These are phyloP conservation scores for Phytopythium boreale DNA, from an alignment of 352 stramenopile genomes.

Conservation along the genomic window DNA sequence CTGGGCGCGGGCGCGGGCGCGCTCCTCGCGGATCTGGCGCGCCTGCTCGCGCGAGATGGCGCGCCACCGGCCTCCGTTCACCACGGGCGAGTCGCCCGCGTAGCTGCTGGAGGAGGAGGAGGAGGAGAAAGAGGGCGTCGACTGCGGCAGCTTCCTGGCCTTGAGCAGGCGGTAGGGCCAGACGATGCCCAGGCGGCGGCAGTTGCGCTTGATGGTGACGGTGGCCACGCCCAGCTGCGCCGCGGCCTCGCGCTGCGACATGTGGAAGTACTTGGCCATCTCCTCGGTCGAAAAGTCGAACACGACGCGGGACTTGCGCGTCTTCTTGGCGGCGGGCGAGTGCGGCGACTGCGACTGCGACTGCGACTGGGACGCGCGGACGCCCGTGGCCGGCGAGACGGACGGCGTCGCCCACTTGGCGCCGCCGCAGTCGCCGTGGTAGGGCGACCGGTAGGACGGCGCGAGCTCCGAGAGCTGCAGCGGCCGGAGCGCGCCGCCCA, in stretches of 20 bases:
- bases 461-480: conserved; percentile 4
- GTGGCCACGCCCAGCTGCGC: conserved; percentile 53
- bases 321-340: conserved; percentile 17
- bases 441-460: neutral
- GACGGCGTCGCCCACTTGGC: conserved; percentile 4
- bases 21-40: conserved; percentile 29
- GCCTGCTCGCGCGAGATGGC: conserved; percentile 36
- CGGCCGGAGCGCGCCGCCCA: neutral
- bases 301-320: conserved; percentile 45
- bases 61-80: conserved; percentile 14
- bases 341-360: neutral
- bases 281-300: conserved; percentile 55
- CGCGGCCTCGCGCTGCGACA: conserved; percentile 50
- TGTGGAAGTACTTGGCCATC: conserved; percentile 55
- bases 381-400: neutral
- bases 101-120: neutral
- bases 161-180: conserved; percentile 58
- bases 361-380: neutral
- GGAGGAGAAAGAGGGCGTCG: too few relatives aligned
- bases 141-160: conserved; percentile 39
- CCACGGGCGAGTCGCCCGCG: neutral
- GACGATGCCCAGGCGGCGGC: conserved; percentile 50
- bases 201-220: conserved; percentile 63
- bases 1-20: conserved; percentile 26
- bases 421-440: neutral